Conservation (phyloP, 768 basidiomycete species). For the Boletellus ananas region DNA sequence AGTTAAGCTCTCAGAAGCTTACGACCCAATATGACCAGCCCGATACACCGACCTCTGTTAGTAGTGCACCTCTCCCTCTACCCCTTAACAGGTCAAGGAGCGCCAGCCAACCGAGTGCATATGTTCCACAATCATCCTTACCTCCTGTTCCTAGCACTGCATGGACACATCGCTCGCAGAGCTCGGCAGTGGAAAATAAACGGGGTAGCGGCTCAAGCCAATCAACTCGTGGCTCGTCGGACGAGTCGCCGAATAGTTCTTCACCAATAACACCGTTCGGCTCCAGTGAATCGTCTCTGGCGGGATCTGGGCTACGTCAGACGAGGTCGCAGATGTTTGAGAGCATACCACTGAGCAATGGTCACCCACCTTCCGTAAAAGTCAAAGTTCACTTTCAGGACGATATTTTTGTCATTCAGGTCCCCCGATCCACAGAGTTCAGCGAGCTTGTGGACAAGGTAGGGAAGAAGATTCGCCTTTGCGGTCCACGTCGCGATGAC, state of each 20-base stretch:
- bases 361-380: slow-evolving; percentile 57
- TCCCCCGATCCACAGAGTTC: slow-evolving; percentile 75
- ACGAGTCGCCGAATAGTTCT: slow-evolving; percentile 79
- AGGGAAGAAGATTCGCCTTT: slow-evolving; percentile 87
- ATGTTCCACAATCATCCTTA: slow-evolving; percentile 48
- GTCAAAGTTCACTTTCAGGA: slow-evolving; percentile 95
- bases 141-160: slow-evolving; percentile 53
- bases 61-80: slow-evolving; percentile 19
- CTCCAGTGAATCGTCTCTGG: slow-evolving; percentile 80
- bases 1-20: slow-evolving; percentile 67
- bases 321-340: slow-evolving; percentile 56
- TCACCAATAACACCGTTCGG: slow-evolving; percentile 90
- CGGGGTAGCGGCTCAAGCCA: slow-evolving; percentile 84
- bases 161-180: slow-evolving; percentile 47
- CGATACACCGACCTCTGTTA: slow-evolving; percentile 35
- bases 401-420: slow-evolving; percentile 93
- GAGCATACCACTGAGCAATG: slow-evolving; percentile 31
- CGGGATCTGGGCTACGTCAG: slow-evolving; percentile 50
- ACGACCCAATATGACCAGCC: slow-evolving; percentile 48
- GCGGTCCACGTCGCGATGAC: slow-evolving; percentile 77
- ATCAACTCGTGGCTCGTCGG: slow-evolving; percentile 72
- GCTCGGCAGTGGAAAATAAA: slow-evolving; percentile 47
- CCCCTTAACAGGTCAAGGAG: slow-evolving; percentile 61
- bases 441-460: slow-evolving; percentile 85
- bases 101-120: slow-evolving; percentile 74